Evolutionary conservation across 345 rosid genomes (phyloP).

Genomic region (Stellera chamaejasme): DNA sequence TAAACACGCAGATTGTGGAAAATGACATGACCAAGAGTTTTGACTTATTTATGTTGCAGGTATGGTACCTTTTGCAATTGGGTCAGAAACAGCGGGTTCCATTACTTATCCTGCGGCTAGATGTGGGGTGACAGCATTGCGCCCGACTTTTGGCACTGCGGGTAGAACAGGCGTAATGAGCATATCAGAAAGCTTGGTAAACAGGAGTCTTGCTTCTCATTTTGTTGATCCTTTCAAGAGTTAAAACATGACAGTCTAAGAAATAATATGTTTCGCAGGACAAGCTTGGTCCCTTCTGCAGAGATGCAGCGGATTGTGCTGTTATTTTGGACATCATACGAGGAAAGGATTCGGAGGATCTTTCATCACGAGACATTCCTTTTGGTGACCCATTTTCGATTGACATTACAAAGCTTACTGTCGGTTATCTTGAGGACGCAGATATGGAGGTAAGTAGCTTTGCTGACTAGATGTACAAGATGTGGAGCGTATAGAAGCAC

Average conservation of each 20-base stretch:
- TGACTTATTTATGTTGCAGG: slow-evolving; percentile 20
- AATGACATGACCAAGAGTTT: not conserved
- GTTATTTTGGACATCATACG: slow-evolving; percentile 52
- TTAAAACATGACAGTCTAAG: not conserved
- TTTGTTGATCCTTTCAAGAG: not conserved
- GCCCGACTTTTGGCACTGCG: slow-evolving; percentile 76
- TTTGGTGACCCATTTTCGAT: slow-evolving; percentile 63
- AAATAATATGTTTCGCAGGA: slow-evolving; percentile 37
- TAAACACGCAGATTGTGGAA: not conserved
- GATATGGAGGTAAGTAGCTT: slow-evolving; percentile 63
- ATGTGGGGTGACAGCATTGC: slow-evolving; percentile 79
- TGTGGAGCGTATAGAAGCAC: too few relatives aligned
- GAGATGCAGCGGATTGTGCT: slow-evolving; percentile 57
- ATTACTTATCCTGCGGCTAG: slow-evolving; percentile 71
- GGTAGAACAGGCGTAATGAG: slow-evolving; percentile 91
- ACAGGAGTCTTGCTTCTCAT: not conserved
- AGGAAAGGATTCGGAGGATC: slow-evolving; percentile 77
- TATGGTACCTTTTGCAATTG: slow-evolving; percentile 90
- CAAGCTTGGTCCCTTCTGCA: slow-evolving; percentile 81
- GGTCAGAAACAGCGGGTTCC: slow-evolving; percentile 92
- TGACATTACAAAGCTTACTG: slow-evolving; percentile 66
- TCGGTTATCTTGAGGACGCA: slow-evolving; percentile 81
- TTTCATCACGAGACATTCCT: slow-evolving; percentile 64
- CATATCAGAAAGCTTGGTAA: slow-evolving; percentile 80
- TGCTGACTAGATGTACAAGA: too few relatives aligned